phyloP scores from a whole-genome alignment of 1,139 yeast species.

The Diutina rugosa region DNA sequence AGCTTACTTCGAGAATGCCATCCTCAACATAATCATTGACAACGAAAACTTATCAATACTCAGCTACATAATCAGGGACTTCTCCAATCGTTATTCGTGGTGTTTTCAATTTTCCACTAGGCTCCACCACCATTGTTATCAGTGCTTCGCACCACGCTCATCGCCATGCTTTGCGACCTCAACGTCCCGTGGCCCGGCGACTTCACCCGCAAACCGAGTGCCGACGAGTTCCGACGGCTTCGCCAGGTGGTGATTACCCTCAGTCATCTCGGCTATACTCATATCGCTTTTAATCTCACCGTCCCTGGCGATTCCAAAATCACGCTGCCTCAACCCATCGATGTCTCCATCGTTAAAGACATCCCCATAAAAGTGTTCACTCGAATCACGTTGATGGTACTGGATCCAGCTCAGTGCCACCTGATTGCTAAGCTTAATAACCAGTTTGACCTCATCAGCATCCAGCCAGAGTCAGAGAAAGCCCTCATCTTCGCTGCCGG shows the following conservation, averaged over 20 bases:
- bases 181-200: conserved; percentile 74
- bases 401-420: conserved; percentile 70
- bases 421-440: conserved; percentile 48
- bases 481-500: conserved; percentile 63
- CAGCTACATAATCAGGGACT: no score
- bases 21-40: no score
- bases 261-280: conserved; percentile 55
- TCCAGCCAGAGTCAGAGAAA: conserved; percentile 70
- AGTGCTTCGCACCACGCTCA: background rate
- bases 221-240: conserved; percentile 27
- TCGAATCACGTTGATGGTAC: conserved; percentile 61
- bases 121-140: background rate
- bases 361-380: conserved; percentile 44
- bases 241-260: conserved; percentile 42
- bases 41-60: no score
- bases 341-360: conserved; percentile 8
- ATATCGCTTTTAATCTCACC: conserved; percentile 59
- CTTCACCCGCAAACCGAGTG: conserved; percentile 27
- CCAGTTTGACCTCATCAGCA: conserved; percentile 65
- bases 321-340: conserved; percentile 28
- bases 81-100: no score
- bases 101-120: no score
- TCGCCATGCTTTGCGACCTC: conserved; percentile 37
- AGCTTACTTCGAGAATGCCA: no score
- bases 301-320: conserved; percentile 34